Percentiles rank a stretch among this genome's conserved stretches.
Conservation (phyloP, 495 filamentous ascomycete species). For the Neurospora sp. region DNA sequence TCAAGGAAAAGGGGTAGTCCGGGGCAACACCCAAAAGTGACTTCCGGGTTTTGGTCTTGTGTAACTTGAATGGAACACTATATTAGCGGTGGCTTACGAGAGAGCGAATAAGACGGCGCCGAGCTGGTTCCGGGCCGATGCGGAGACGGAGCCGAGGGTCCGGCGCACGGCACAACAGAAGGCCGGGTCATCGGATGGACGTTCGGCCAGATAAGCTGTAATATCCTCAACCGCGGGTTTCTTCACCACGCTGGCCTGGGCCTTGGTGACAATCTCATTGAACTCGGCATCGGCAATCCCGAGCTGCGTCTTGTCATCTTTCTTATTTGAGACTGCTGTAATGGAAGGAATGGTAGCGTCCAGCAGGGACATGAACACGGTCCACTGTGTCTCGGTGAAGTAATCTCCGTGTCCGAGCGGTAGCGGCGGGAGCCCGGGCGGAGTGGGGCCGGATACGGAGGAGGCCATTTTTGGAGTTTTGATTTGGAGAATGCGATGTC, state of each 20-base stretch:
- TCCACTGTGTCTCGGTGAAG: constrained; percentile 26
- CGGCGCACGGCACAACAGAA: constrained; percentile 14
- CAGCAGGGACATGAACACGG: constrained; percentile 21
- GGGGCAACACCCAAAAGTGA: background rate
- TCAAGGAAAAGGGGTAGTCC: background rate
- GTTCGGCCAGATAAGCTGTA: constrained; percentile 23
- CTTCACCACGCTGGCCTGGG: constrained; percentile 11
- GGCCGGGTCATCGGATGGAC: constrained; percentile 15
- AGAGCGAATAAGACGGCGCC: constrained; percentile 18
- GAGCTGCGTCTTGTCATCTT: constrained; percentile 16
- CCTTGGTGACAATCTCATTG: constrained; percentile 11
- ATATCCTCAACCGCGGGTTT: constrained; percentile 20
- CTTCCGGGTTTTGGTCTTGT: background rate
- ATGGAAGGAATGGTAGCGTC: constrained; percentile 28
- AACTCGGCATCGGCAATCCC: constrained; percentile 16
- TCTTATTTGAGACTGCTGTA: constrained; percentile 12
- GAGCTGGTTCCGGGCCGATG: constrained; percentile 15
- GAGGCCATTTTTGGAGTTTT: background rate
- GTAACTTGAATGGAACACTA: background rate
- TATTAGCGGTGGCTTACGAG: constrained; percentile 6
- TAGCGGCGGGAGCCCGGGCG: constrained; percentile 19
- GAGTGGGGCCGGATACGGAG: constrained; percentile 12
- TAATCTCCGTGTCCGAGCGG: constrained; percentile 16
- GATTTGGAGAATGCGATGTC: background rate
- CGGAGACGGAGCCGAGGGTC: constrained; percentile 15